Conservation (phyloP, 1,139 yeast species). For the Scheffersomyces titani region DNA sequence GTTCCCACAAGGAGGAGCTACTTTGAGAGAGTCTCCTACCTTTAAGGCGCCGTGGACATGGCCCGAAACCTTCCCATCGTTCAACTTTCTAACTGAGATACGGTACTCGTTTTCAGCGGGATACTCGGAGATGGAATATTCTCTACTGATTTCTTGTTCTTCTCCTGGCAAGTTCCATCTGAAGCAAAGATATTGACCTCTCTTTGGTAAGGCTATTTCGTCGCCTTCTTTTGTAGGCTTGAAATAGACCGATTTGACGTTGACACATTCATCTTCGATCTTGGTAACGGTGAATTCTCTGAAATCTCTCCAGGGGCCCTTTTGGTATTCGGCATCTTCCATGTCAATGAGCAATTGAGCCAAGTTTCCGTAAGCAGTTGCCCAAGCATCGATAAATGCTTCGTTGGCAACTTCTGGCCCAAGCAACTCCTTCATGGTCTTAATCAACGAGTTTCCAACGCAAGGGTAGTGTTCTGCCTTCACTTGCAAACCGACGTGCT, state of each 20-base stretch:
- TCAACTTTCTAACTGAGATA: slow-evolving; percentile 53
- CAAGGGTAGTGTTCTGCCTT: slow-evolving; percentile 65
- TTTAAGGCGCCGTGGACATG: slow-evolving; percentile 50
- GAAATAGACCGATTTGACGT: slow-evolving; percentile 55
- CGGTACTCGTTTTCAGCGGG: slow-evolving; percentile 41
- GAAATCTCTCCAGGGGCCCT: slow-evolving; percentile 57
- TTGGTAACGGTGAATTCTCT: slow-evolving; percentile 49
- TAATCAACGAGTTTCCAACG: slow-evolving; percentile 58
- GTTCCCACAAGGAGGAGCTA: slow-evolving; percentile 65
- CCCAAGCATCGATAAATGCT: slow-evolving; percentile 65
- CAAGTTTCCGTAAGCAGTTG: slow-evolving; percentile 61
- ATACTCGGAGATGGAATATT: slow-evolving; percentile 50
- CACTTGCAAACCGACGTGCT: slow-evolving; percentile 67
- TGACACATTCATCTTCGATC: slow-evolving; percentile 44
- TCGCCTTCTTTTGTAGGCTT: slow-evolving; percentile 45
- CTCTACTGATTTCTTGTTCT: slow-evolving; percentile 42
- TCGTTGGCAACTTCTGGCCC: slow-evolving; percentile 59
- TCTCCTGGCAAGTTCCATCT: slow-evolving; percentile 37
- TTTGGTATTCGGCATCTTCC: slow-evolving; percentile 50
- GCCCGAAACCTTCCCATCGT: slow-evolving; percentile 51
- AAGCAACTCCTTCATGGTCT: slow-evolving; percentile 54
- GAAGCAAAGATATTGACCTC: slow-evolving; percentile 67
- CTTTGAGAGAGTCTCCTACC: slow-evolving; percentile 50
- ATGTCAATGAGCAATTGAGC: slow-evolving; percentile 62
- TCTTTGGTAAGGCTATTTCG: slow-evolving; percentile 33